These are phyloP conservation scores for Tephrocybe sp. DNA, from an alignment of 768 basidiomycete genomes.

Conservation along the genomic window DNA sequence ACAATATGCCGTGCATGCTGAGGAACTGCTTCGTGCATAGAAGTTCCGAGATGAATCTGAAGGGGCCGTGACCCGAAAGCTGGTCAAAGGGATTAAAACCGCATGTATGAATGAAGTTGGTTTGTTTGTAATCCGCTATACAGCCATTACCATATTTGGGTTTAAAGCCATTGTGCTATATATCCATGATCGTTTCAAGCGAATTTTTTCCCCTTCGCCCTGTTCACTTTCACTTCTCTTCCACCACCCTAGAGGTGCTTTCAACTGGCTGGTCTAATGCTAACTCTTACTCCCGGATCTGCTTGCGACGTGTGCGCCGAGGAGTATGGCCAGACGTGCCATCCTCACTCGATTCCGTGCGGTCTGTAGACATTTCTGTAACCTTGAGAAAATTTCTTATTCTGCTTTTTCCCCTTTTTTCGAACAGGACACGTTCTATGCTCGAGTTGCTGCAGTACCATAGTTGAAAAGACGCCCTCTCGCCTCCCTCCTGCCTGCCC, in stretches of 20 bases:
- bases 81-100: constrained; percentile 18
- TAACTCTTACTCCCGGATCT: constrained; percentile 78
- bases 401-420: constrained; percentile 16
- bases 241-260: constrained; percentile 39
- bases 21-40: constrained; percentile 9
- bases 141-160: constrained; percentile 25
- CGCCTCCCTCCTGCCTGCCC: constrained; percentile 75
- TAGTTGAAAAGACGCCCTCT: constrained; percentile 76
- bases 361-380: constrained; percentile 44
- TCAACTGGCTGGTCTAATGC: constrained; percentile 57
- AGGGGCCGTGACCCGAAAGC: constrained; percentile 1
- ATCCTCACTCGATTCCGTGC: constrained; percentile 80
- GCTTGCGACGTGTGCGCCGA: constrained; percentile 90
- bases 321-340: constrained; percentile 72
- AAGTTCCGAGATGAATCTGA: constrained; percentile 18
- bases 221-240: constrained; percentile 33
- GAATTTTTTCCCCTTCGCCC: constrained; percentile 46
- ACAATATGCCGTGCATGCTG: constrained; percentile 6
- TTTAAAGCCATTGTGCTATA: constrained; percentile 42
- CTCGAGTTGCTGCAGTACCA: constrained; percentile 71
- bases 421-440: constrained; percentile 76
- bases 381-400: constrained; percentile 24
- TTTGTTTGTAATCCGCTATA: constrained; percentile 24
- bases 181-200: constrained; percentile 44
- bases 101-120: constrained; percentile 19